phyloP scores from a whole-genome alignment of 768 basidiomycete genomes.

The Neoboletus brunneissimus region DNA sequence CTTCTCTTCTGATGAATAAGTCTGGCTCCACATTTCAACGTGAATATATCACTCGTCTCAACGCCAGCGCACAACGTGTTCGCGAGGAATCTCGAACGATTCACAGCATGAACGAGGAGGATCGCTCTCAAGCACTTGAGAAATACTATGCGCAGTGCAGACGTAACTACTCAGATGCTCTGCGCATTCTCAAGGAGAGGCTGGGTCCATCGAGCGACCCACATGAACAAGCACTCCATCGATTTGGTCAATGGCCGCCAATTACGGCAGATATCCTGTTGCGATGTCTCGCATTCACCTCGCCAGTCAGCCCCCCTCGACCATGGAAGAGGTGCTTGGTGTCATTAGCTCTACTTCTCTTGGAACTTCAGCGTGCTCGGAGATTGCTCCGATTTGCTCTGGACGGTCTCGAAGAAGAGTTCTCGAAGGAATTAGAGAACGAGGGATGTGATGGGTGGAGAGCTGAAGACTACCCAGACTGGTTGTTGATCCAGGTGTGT shows the following conservation, averaged over 20 bases:
- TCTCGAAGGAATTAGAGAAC: constrained; percentile 3
- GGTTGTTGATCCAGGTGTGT: constrained; percentile 24
- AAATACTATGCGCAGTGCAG: constrained; percentile 1
- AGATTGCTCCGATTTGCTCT: too few relatives aligned
- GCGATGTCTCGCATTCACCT: too few relatives aligned
- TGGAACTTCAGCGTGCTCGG: too few relatives aligned
- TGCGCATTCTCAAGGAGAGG: background rate
- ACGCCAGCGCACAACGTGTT: background rate
- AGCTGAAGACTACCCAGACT: constrained; percentile 30
- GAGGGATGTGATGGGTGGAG: constrained; percentile 13
- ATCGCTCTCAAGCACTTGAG: background rate
- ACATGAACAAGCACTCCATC: too few relatives aligned
- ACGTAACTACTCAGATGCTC: background rate
- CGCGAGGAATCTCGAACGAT: background rate
- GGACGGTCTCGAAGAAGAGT: too few relatives aligned
- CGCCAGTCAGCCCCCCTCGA: too few relatives aligned
- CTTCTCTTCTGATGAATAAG: background rate
- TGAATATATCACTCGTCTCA: background rate
- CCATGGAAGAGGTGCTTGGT: too few relatives aligned
- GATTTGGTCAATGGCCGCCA: constrained; percentile 33
- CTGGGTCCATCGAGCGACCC: constrained; percentile 9
- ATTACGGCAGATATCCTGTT: background rate
- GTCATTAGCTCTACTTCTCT: too few relatives aligned
- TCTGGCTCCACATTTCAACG: background rate
- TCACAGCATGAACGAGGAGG: background rate